Conservation (phyloP, 306 rosid genomes). For the Vigna angularis region DNA sequence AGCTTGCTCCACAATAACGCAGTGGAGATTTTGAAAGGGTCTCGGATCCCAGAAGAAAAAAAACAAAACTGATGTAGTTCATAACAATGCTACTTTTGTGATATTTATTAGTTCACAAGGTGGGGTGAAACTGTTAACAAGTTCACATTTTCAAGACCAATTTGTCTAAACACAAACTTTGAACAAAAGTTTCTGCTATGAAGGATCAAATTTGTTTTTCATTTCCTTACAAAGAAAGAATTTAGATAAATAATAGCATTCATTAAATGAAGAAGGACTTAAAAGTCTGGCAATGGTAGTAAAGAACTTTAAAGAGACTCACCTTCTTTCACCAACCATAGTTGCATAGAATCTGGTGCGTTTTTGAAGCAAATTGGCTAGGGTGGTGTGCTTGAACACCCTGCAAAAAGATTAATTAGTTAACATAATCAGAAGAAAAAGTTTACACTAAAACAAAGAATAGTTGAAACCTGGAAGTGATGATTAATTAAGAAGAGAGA, state of each 20-base stretch:
- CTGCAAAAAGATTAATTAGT: conserved; percentile 30
- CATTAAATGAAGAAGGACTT: not conserved
- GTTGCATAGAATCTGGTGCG: conserved; percentile 51
- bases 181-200: not conserved
- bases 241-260: not conserved
- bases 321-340: conserved; percentile 63
- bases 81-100: too few species aligned
- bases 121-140: not conserved
- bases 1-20: not conserved
- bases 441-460: not conserved
- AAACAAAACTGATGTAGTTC: not conserved
- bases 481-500: not conserved
- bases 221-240: not conserved
- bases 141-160: not conserved
- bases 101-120: not conserved
- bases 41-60: not conserved
- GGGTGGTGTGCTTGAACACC: conserved; percentile 51
- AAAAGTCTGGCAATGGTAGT: not conserved
- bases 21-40: not conserved
- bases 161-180: not conserved
- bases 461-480: not conserved
- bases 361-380: conserved; percentile 45
- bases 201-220: not conserved
- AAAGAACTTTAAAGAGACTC: conserved; percentile 47
- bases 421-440: not conserved